These are phyloP conservation scores for Berberis thunbergii DNA, from an alignment of 164 flowering plant genomes.

Conservation along the genomic window DNA sequence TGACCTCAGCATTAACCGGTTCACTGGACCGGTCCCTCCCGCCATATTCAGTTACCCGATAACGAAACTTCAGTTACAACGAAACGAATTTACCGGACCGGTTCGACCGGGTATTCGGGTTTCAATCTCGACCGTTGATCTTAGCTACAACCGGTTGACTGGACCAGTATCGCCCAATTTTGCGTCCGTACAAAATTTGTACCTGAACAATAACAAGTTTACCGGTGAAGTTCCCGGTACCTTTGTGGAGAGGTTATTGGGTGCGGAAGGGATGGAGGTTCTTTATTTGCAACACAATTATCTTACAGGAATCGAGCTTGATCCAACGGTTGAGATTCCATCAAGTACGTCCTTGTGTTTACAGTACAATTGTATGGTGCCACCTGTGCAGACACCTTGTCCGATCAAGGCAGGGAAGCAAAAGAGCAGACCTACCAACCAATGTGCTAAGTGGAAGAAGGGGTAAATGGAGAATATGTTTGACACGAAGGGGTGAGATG, in stretches of 20 bases:
- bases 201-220: conserved; percentile 56
- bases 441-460: conserved; percentile 31
- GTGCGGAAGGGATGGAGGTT: conserved; percentile 31
- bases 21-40: conserved; percentile 52
- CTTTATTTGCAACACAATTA: conserved; percentile 66
- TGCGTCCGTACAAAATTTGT: conserved; percentile 44
- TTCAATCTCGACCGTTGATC: conserved; percentile 39
- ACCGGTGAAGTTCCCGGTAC: conserved; percentile 47
- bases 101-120: not conserved
- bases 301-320: conserved; percentile 19
- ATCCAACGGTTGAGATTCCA: conserved; percentile 19
- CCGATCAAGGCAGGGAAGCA: conserved; percentile 50
- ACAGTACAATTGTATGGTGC: conserved; percentile 65
- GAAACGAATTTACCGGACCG: conserved; percentile 53
- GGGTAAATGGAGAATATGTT: not conserved
- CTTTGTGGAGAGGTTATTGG: conserved; percentile 28
- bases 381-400: conserved; percentile 29
- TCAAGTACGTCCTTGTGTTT: conserved; percentile 40
- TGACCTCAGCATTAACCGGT: conserved; percentile 62
- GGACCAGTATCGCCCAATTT: conserved; percentile 33
- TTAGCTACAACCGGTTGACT: conserved; percentile 52
- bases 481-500: too few relatives aligned
- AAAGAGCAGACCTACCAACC: conserved; percentile 42
- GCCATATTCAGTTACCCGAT: conserved; percentile 26
- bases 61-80: conserved; percentile 42